Conservation (phyloP, 768 basidiomycete species). For the Cystobasidium onofrii region DNA sequence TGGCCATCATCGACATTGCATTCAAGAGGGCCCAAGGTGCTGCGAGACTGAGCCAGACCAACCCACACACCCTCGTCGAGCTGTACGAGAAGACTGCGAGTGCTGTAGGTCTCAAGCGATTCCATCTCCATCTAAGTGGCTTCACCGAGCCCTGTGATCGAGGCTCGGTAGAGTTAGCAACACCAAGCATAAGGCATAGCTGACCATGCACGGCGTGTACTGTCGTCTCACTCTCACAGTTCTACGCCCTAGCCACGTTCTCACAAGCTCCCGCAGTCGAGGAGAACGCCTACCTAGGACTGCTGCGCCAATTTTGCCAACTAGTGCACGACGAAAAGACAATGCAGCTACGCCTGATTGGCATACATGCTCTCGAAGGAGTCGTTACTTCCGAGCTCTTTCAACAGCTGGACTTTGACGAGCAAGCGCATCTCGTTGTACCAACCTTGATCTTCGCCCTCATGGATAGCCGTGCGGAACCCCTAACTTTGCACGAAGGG, state of each 20-base stretch:
- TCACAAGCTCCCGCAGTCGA: conserved; percentile 11
- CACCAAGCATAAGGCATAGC: not conserved
- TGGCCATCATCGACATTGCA: conserved; percentile 20
- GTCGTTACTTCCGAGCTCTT: conserved; percentile 12
- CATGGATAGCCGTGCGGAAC: conserved; percentile 4
- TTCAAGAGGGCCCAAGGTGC: conserved; percentile 2
- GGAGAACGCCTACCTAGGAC: not conserved
- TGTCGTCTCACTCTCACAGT: not conserved
- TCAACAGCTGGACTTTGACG: not conserved
- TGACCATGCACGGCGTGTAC: not conserved
- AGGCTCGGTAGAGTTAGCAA: not conserved
- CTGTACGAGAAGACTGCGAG: conserved; percentile 14
- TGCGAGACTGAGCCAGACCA: not conserved
- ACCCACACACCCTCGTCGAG: not conserved
- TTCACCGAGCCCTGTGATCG: too few relatives aligned
- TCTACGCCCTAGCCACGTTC: conserved; percentile 23
- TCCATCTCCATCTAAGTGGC: too few relatives aligned
- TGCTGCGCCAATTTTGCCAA: conserved; percentile 8
- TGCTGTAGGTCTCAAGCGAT: conserved; percentile 19
- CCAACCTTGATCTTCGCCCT: conserved; percentile 8
- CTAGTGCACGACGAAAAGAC: conserved; percentile 3
- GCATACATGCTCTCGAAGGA: conserved; percentile 29
- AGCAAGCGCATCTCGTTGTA: not conserved
- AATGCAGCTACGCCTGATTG: conserved; percentile 10
- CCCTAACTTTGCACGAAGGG: not conserved